A percentile compares a stretch with the other conserved stretches of the same genome.
These are phyloP conservation scores for Ophiosphaerella narmari DNA, from an alignment of 2,329 filamentous ascomycete species.

Conservation along the genomic window DNA sequence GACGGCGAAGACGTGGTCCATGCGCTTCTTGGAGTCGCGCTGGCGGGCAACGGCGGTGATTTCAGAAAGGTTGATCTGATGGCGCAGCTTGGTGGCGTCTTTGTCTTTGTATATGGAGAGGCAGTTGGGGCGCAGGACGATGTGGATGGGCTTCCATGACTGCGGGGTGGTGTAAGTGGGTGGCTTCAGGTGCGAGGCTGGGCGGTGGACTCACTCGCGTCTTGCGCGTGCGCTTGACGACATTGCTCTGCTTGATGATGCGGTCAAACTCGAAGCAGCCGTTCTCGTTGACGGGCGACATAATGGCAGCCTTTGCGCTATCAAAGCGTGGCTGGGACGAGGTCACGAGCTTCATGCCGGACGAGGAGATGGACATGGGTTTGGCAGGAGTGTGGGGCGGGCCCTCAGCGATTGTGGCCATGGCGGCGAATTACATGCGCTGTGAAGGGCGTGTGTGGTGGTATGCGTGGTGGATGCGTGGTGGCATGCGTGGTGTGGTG, in stretches of 20 bases:
- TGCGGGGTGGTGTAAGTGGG: slow-evolving; percentile 46
- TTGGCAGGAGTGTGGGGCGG: slow-evolving; percentile 30
- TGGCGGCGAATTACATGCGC: slow-evolving; percentile 24
- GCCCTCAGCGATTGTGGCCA: slow-evolving; percentile 33
- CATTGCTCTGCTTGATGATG: slow-evolving; percentile 84
- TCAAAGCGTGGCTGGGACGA: slow-evolving; percentile 31
- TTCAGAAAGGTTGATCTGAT: slow-evolving; percentile 86
- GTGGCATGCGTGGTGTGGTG: not conserved
- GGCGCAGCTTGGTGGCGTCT: slow-evolving; percentile 84
- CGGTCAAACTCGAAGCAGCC: slow-evolving; percentile 96
- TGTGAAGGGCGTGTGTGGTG: not conserved
- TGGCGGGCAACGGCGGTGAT: slow-evolving; percentile 88
- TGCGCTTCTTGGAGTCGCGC: slow-evolving; percentile 85
- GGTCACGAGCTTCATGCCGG: slow-evolving; percentile 33
- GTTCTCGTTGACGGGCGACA: slow-evolving; percentile 89
- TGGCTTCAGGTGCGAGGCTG: not conserved
- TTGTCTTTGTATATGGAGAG: slow-evolving; percentile 93
- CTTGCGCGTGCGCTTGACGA: slow-evolving; percentile 87
- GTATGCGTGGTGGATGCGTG: not conserved
- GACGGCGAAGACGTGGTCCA: slow-evolving; percentile 85
- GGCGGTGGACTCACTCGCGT: slow-evolving; percentile 67
- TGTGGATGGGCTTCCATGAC: slow-evolving; percentile 87
- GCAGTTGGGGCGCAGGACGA: slow-evolving; percentile 87
- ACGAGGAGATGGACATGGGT: slow-evolving; percentile 23
- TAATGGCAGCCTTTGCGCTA: slow-evolving; percentile 53